phyloP scores from a whole-genome alignment of 768 basidiomycete genomes.

The Boletus rubropictus region DNA sequence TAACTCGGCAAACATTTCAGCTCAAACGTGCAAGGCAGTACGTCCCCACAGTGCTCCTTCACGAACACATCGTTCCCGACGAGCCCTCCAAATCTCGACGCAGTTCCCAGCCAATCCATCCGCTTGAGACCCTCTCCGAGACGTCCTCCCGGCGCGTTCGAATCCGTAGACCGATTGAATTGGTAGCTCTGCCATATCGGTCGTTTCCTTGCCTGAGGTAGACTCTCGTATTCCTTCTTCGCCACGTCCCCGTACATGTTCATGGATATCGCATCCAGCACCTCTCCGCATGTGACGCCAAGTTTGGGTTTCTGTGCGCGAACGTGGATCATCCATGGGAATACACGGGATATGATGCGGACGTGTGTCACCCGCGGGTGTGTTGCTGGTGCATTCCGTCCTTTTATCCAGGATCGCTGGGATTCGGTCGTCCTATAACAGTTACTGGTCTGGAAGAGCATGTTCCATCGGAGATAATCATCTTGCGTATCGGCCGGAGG shows the following conservation, averaged over 20 bases:
- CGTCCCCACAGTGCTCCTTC: slow-evolving; percentile 40
- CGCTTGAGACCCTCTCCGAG: slow-evolving; percentile 59
- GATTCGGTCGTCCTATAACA: slow-evolving; percentile 61
- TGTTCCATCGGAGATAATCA: slow-evolving; percentile 65
- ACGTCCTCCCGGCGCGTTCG: slow-evolving; percentile 63
- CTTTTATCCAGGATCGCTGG: slow-evolving; percentile 57
- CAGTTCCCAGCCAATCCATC: slow-evolving; percentile 58
- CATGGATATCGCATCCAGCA: slow-evolving; percentile 49
- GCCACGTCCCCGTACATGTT: slow-evolving; percentile 47
- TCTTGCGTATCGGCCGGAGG: slow-evolving; percentile 41
- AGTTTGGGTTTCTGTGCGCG: slow-evolving; percentile 38
- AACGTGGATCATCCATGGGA: slow-evolving; percentile 54
- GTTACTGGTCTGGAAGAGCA: slow-evolving; percentile 58
- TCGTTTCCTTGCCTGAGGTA: slow-evolving; percentile 34
- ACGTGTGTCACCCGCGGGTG: slow-evolving; percentile 53
- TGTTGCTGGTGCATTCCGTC: slow-evolving; percentile 60
- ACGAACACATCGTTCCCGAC: slow-evolving; percentile 39
- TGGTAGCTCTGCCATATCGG: slow-evolving; percentile 49
- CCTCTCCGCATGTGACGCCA: slow-evolving; percentile 65
- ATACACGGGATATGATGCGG: slow-evolving; percentile 45
- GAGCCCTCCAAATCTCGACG: slow-evolving; percentile 63
- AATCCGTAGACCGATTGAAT: slow-evolving; percentile 59
- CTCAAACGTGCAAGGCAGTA: slow-evolving; percentile 55
- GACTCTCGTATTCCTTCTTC: slow-evolving; percentile 46
- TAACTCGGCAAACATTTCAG: slow-evolving; percentile 46